Evolutionary conservation across 306 rosid genomes (phyloP).

Genomic region (Lithocarpus polystachyus): DNA sequence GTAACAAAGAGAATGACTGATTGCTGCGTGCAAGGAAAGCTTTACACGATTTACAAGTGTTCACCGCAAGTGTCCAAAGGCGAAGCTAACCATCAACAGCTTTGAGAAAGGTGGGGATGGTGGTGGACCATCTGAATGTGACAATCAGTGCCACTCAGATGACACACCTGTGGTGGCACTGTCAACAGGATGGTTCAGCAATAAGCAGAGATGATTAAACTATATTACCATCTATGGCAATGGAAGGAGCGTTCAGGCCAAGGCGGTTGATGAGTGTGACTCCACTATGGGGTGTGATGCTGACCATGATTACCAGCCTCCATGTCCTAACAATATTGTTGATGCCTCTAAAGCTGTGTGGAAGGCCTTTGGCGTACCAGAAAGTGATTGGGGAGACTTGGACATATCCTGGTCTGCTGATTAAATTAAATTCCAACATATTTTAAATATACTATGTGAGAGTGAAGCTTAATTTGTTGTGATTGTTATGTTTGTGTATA

Average conservation of each 20-base stretch:
- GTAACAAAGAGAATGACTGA: conserved; percentile 4
- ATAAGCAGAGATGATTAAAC: conserved; percentile 13
- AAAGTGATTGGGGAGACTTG: conserved; percentile 12
- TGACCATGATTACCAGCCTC: conserved; percentile 29
- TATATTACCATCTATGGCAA: conserved; percentile 23
- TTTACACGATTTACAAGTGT: conserved; percentile 6
- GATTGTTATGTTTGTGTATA: not conserved
- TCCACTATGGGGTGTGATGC: conserved; percentile 30
- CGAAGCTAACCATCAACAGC: conserved; percentile 41
- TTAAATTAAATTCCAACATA: not conserved
- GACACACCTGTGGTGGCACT: conserved; percentile 23
- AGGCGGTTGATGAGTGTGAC: conserved; percentile 35
- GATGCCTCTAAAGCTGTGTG: conserved; percentile 32
- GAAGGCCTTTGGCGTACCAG: conserved; percentile 25
- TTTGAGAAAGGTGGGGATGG: conserved; percentile 33
- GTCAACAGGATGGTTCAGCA: conserved; percentile 32
- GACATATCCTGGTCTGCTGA: conserved; percentile 26
- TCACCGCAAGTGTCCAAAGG: conserved; percentile 26
- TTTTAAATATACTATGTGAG: not conserved
- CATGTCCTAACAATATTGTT: conserved; percentile 3
- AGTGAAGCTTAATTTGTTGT: not conserved
- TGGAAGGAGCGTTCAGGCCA: conserved; percentile 26
- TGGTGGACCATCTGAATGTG: conserved; percentile 17
- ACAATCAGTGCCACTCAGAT: conserved; percentile 16
- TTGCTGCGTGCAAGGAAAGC: conserved; percentile 11